Base-by-base conservation (phyloP, 1,284 basidiomycete species). In the Takashimella koratensis region DNA sequence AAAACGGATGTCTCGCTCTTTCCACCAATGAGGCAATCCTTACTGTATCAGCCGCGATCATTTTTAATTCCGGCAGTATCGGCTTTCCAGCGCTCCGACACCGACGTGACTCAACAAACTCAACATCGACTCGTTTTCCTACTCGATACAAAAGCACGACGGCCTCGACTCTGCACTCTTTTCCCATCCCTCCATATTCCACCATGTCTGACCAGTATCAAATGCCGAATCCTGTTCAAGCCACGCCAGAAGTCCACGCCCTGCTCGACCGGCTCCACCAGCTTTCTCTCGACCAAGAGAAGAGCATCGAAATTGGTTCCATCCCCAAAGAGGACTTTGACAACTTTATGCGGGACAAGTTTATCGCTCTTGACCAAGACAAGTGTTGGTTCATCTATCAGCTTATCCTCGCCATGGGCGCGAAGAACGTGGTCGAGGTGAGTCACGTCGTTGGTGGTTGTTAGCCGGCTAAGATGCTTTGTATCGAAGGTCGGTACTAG, bases 291-390 rank as follows among this genome's bases (percentile, higher is more conserved):
- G 51, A 52, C 10, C 64, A 68, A 36, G 64, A 66, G 42, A 26
- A 55, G 10, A 41, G n/a, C n/a, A 40, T 56, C 13, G 44, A 50
- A 21, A 51, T 54, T 16, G 41, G 39, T 1, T 42, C 45, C 11
- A 44, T 58, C 21, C 45, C 49, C 2, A 16, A 13, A 12, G 56
- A 47, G 2, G 39, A 30, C 5, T 67, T 68, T 48, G 50, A 56
- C 30, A 30, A 47, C 1, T 51, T 53, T 23, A 61, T 68, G 52
- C 24, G 43, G 12, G 63, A 68, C 57, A 66, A 68, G 56, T 64
- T 63, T 51, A 61, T 68, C 49, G 65, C 65, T 25, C 56, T 68
- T 4, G 67, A 66, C 43, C 53, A 64, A 51, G 65, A 68, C 54
- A 68, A 68, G 52, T 63, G 59, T 43, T 54, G 54, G 62, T 65